Base-by-base conservation (phyloP, 192 early-diverging fungal species). In the Coemansia sp. region DNA sequence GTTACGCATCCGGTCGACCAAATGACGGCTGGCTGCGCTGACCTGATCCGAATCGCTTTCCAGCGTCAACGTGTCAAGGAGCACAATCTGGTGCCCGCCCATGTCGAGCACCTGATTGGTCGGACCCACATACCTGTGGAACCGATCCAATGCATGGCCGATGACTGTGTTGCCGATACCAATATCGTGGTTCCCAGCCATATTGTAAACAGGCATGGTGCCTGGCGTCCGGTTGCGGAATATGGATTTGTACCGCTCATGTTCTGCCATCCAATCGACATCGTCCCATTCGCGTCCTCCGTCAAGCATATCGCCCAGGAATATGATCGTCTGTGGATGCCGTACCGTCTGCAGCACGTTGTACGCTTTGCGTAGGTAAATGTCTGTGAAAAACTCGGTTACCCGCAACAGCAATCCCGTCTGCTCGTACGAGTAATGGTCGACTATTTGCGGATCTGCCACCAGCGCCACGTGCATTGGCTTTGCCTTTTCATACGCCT, bases 121-220 rank as follows among this genome's bases (percentile, higher is more conserved):
- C 7, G 81, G 74, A 1, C 88, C 88, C 57, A 84, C 84, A 18
- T 69, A 50, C 22, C 52, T 33, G 27, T 81, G 69, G 54, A 84
- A 90, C 19, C 88, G 67, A 0, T 56, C 37, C 17, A 85, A 58
- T 9, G 82, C 80, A 0, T 24, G 6, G 0, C 17, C 39, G 19
- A 83, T 63, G 14, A 92, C 59, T 0, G 80, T 80, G 53, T 87
- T 77, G 15, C 90, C 87, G 36, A 91, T 90, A 0, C 95, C 95
- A 42, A 95, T 87, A 69, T 98, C 95, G 69, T 98, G 95, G 73
- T 95, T 98, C 4, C 95, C 95, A 3, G 88, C 88, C 72, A 91
- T 87, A 62, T 88, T 81, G 12, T 83, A 80, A 3, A 86, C 68
- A 18, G 56, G 63, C 8, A 52, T 42, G 19, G 0, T 22, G 0